Evolutionary conservation across 163 green algal species (phyloP), one percentile per base, ranked within the genome.

Genomic region (Trebouxia gelatinosa): DNA sequence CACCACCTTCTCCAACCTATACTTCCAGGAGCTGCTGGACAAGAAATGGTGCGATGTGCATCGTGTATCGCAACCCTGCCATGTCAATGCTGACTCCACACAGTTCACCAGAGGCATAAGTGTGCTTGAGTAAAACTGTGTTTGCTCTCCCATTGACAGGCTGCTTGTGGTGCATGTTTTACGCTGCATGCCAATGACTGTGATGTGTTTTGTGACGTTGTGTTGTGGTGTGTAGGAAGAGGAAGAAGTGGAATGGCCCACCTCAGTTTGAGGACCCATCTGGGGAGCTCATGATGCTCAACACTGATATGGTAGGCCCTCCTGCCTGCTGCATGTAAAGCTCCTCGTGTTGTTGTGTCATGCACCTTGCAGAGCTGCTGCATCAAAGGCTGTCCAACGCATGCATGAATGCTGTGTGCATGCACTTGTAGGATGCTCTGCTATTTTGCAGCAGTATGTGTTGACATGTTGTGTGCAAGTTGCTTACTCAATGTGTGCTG

Each of bases 1-100:
- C 64, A 97, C 91, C 82, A 96, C 91, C 65, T 96, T 97, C 83
- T 90, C 80, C 79, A 97, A 96, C 86, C 83, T 92, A 2, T 97
- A 95, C 83, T 97, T 94, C 78, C 72, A 58, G 37, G 90, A 93
- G 78, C 86, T 95, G 38, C 80, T 85, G 1, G 82, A 94, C 59
- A 92, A 88, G 77, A 95, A 92, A 79, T 95, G 91, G 90, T 88
- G 59, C 61, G 80, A 16, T 26, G 9, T 72, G 48, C 48, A 29
- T 19, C n/a, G n/a, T n/a, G n/a, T n/a, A n/a, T n/a, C n/a, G n/a
- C n/a, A n/a, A n/a, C n/a, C n/a, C n/a, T n/a, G n/a, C n/a, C n/a
- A n/a, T n/a, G n/a, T n/a, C n/a, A n/a, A n/a, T n/a, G n/a, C n/a
- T n/a, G n/a, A n/a, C n/a, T n/a, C n/a, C n/a, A n/a, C n/a, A n/a